A percentile compares a stretch with the other conserved stretches of the same genome.
phyloP scores from a whole-genome alignment of 306 rosid species.

The Quillaja saponaria region DNA sequence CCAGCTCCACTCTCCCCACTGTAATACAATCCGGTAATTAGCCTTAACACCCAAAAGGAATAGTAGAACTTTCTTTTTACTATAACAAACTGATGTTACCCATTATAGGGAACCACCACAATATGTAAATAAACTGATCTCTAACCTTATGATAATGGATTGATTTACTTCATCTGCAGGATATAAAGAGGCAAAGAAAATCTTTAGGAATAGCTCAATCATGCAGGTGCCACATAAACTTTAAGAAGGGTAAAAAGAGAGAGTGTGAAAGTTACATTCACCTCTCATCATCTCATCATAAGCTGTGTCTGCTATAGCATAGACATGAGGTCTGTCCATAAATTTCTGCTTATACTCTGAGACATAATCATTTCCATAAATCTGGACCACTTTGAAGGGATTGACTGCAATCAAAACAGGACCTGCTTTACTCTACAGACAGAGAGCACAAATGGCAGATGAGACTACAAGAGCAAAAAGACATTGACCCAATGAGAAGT shows the following conservation, averaged over 20 bases:
- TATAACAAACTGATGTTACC: neutral
- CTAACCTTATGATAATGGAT: constrained; percentile 92
- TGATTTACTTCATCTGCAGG: constrained; percentile 85
- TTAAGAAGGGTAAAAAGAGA: constrained; percentile 13
- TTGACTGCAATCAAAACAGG: constrained; percentile 83
- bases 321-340: constrained; percentile 75
- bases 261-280: constrained; percentile 25
- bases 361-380: constrained; percentile 66
- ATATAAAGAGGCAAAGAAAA: constrained; percentile 34
- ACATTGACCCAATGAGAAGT: constrained; percentile 23
- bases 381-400: constrained; percentile 71
- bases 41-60: constrained; percentile 14
- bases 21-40: constrained; percentile 27
- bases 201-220: constrained; percentile 30
- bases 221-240: constrained; percentile 15
- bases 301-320: constrained; percentile 70
- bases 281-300: constrained; percentile 87
- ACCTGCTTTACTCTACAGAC: constrained; percentile 87
- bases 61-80: neutral
- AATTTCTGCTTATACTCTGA: constrained; percentile 60
- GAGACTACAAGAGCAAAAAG: constrained; percentile 29
- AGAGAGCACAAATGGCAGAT: constrained; percentile 32
- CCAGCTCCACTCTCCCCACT: constrained; percentile 99
- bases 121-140: neutral
- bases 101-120: neutral